Evolutionary conservation across 306 rosid species (phyloP).

Genomic region (Vachellia collinsii): DNA sequence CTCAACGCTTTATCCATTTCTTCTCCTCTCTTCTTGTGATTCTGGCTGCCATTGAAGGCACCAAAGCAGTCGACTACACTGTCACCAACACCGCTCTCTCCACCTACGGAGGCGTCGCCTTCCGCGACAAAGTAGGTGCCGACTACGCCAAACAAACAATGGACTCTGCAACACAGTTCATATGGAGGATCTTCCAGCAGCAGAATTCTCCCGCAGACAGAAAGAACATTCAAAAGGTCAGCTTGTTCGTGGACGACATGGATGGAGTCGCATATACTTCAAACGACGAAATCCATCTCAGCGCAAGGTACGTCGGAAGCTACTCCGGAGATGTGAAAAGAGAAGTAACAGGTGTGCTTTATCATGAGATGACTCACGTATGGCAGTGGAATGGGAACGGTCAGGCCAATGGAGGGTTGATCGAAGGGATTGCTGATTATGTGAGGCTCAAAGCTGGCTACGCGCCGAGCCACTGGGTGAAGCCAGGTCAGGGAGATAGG

Average conservation of each 20-base stretch:
- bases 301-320: slow-evolving; percentile 26
- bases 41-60: background rate
- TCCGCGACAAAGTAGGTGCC: background rate
- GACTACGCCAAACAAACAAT: background rate
- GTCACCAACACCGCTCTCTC: slow-evolving; percentile 38
- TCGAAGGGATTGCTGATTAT: slow-evolving; percentile 52
- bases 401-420: background rate
- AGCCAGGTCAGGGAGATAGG: slow-evolving; percentile 26
- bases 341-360: slow-evolving; percentile 41
- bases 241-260: slow-evolving; percentile 38
- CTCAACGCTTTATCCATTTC: background rate
- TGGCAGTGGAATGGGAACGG: background rate
- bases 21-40: background rate
- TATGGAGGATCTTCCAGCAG: slow-evolving; percentile 27
- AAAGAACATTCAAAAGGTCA: slow-evolving; percentile 32
- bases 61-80: slow-evolving; percentile 42
- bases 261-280: slow-evolving; percentile 37
- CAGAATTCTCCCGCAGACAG: slow-evolving; percentile 13
- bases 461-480: slow-evolving; percentile 39
- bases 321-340: slow-evolving; percentile 21
- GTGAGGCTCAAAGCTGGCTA: slow-evolving; percentile 51
- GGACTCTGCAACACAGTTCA: background rate
- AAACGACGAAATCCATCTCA: slow-evolving; percentile 38
- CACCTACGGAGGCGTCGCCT: background rate
- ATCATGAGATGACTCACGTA: slow-evolving; percentile 41